Evolutionary conservation across 1,284 basidiomycete species (phyloP), one percentile per base, ranked within the genome.

Genomic region (Malassezia dermatis): DNA sequence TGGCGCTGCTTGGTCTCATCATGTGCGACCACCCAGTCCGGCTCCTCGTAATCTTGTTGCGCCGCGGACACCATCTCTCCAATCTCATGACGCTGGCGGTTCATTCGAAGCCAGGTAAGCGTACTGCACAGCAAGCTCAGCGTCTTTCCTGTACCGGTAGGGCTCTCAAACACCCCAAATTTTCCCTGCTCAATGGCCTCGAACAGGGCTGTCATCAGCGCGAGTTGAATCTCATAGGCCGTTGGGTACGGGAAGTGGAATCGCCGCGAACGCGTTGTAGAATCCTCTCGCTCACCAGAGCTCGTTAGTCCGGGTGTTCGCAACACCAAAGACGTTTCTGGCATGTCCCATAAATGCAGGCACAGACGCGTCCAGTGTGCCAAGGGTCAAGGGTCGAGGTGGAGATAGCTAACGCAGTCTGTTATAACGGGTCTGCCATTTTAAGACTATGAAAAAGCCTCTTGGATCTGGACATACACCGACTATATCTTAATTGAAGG

Each of bases 171-270:
- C 42, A 96, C 85, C 2, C 88, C 83, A 8, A 94, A 75, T 81
- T 85, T 75, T 66, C 79, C 46, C 4, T 75, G 62, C 70, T 95
- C 89, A 48, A 95, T 86, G 0, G 85, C 81, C 2, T 79, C 66
- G 71, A 93, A 96, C 4, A 96, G 77, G 57, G 88, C 85, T 12
- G 79, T 81, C 91, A 96, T 96, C 31, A 96, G 81, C 35, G 88
- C 82, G 1, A 82, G 78, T 75, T 98, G 93, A 60, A 94, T 94
- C 15, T 79, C 75, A 75, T 98, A 96, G 0, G 91, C 91, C 43
- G 60, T 21, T 1, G 66, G 57, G 42, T 66, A 71, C 1, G 71
- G 71, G 40, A 73, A 73, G 19, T 48, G 34, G 34, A 69, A 73
- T n/a, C 39, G 47, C 17, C 35, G 51, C 8, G 56, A 52, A 19